Evolutionary conservation across 2,329 filamentous ascomycete genomes (phyloP).

Genomic region (Pestalotiopsis sp.): DNA sequence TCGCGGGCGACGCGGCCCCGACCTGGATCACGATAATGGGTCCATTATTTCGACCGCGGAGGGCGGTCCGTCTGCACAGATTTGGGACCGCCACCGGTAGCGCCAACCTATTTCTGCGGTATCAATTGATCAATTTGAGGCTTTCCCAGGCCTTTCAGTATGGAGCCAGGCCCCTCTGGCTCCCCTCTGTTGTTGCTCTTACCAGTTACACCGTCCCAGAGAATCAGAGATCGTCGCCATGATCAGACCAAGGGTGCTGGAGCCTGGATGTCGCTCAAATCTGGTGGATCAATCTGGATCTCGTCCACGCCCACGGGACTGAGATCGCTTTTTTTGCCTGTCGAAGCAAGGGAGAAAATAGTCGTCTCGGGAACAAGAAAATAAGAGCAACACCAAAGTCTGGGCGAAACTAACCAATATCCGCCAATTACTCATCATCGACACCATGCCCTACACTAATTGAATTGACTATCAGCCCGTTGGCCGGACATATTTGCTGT

Average conservation of each 20-base stretch:
- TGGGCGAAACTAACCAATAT: not conserved
- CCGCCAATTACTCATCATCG: not conserved
- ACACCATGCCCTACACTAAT: not conserved
- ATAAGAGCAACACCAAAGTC: too few relatives aligned
- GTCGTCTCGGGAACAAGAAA: too few relatives aligned
- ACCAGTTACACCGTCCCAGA: not conserved
- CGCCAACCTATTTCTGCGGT: not conserved
- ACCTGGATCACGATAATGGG: not conserved
- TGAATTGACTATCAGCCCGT: not conserved
- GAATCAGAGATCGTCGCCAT: not conserved
- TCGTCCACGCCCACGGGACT: not conserved
- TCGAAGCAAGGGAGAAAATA: too few relatives aligned
- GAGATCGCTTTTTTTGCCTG: not conserved
- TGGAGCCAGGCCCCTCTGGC: not conserved
- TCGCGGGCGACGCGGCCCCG: not conserved
- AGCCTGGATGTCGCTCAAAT: not conserved
- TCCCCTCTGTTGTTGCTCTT: not conserved
- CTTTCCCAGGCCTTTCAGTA: not conserved
- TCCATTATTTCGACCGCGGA: not conserved
- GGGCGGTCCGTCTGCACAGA: not conserved
- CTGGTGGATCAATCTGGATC: not conserved
- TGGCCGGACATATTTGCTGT: not conserved
- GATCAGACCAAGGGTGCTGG: not conserved
- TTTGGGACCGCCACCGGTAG: not conserved
- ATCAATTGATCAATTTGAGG: not conserved